Evolutionary conservation across 495 filamentous ascomycete genomes (phyloP).

Genomic region (Aspergillus haitiensis): DNA sequence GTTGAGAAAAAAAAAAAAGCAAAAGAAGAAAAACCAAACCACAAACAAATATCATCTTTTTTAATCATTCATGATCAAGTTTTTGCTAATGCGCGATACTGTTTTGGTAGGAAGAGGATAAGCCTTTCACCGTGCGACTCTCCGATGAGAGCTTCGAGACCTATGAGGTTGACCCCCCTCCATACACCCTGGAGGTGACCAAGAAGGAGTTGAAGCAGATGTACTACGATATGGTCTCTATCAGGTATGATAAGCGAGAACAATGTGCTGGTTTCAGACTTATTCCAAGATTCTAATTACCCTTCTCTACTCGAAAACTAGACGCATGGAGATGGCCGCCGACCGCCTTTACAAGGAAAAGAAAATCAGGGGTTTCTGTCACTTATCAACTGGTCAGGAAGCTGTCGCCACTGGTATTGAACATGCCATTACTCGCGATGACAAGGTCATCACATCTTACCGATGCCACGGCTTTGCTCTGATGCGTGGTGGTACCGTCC

Average conservation of each 20-base stretch:
- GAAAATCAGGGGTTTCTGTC: slow-evolving; percentile 99
- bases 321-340: slow-evolving; percentile 99
- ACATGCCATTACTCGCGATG: slow-evolving; percentile 84
- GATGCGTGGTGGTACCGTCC: slow-evolving; percentile 91
- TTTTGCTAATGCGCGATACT: slow-evolving; percentile 31
- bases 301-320: slow-evolving; percentile 31
- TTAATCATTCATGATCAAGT: background rate
- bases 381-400: slow-evolving; percentile 96
- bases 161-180: slow-evolving; percentile 94
- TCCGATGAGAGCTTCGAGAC: slow-evolving; percentile 99
- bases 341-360: slow-evolving; percentile 99
- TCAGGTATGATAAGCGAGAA: slow-evolving; percentile 61
- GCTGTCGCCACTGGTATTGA: slow-evolving; percentile 96
- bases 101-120: slow-evolving; percentile 77
- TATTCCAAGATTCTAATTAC: slow-evolving; percentile 7
- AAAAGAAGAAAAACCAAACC: slow-evolving; percentile 2
- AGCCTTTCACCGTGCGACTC: slow-evolving; percentile 88
- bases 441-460: slow-evolving; percentile 97
- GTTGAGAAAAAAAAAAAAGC: slow-evolving; percentile 49
- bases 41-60: background rate
- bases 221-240: slow-evolving; percentile 95
- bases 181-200: slow-evolving; percentile 86
- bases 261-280: slow-evolving; percentile 4
- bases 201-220: slow-evolving; percentile 98
- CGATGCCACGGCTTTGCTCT: slow-evolving; percentile 97